Evolutionary conservation across 2,329 filamentous ascomycete species (phyloP), one percentile per base, ranked within the genome.

Genomic region (Fusarium luffae): DNA sequence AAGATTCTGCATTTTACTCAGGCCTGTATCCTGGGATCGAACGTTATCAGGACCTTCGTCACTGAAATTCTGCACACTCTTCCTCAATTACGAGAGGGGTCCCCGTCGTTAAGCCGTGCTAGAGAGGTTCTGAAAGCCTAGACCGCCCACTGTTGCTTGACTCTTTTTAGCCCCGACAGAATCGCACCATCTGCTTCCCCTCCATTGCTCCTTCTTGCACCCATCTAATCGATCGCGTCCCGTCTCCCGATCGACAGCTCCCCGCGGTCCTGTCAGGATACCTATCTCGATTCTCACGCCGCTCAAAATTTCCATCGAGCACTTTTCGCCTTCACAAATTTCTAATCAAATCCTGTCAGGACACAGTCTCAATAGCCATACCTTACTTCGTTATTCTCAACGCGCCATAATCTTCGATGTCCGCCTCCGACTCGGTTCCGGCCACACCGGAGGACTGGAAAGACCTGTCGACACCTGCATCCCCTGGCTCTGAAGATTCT

Each of bases 371-470:
- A 28, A 8, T 46, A 57, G 19, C 47, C 49, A 49, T 40, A 43
- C 41, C 41, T 32, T 46, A 32, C 27, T 14, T 56, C 52, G 40
- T 42, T 55, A 21, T 34, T 51, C 27, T 57, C 56, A 59, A 60
- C 67, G 54, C 43, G 23, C 48, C 44, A 19, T 40, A 56, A 44
- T 44, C 59, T 57, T 47, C 60, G 42, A 75, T 75, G 73, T 65
- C 64, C 72, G 73, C 73, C 70, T 74, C 78, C 71, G 80, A 80
- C 63, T 80, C 80, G 30, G 72, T 81, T 37, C 82, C 84, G 71
- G 81, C 76, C 57, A 84, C 82, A 63, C 83, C 85, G 70, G 84
- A 86, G 70, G 85, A 85, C 62, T 74, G 80, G 55, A 77, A 78
- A 32, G 75, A 75, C 23, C 60, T 78, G 23, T 70, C 79, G 56